phyloP scores from a whole-genome alignment of 176 grass and related monocot genomes.

The Hsuehochloa calcarea region DNA sequence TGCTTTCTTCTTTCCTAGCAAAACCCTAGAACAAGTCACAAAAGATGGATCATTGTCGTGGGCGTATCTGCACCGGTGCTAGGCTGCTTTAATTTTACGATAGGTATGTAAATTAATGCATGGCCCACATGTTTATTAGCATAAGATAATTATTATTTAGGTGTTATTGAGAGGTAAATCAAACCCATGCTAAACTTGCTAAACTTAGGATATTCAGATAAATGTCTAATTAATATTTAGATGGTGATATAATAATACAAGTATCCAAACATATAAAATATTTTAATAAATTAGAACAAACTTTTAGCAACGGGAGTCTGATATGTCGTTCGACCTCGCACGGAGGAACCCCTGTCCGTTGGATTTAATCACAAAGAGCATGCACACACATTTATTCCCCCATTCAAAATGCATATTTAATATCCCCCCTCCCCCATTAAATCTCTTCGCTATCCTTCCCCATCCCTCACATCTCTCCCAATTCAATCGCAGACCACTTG shows the following conservation, averaged over 20 bases:
- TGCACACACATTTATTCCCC: neutral
- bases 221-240: neutral
- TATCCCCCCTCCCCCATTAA: neutral
- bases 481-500: neutral
- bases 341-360: neutral
- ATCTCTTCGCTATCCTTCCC: neutral
- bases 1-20: neutral
- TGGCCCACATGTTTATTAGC: neutral
- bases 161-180: constrained; percentile 7
- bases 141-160: neutral
- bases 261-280: neutral
- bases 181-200: neutral
- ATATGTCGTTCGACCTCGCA: no score
- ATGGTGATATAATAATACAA: neutral
- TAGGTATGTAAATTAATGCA: neutral
- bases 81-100: neutral
- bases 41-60: neutral
- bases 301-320: neutral
- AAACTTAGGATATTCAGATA: neutral
- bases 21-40: neutral
- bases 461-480: neutral
- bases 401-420: neutral
- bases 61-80: neutral
- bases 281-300: neutral
- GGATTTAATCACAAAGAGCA: neutral